These are phyloP conservation scores for Spiraea crenata DNA, from an alignment of 331 rosid species.

Conservation along the genomic window DNA sequence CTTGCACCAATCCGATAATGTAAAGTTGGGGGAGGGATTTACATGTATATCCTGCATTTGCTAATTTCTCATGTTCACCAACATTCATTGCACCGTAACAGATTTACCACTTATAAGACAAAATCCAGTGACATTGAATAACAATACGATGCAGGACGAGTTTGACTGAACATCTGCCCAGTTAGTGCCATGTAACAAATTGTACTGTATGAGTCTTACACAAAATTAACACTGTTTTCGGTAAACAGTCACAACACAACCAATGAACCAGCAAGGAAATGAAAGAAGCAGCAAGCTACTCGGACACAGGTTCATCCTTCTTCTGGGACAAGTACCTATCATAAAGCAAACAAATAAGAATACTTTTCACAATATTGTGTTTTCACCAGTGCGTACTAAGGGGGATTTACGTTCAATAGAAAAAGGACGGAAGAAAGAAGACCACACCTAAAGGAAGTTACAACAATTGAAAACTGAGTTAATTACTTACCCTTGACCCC, in stretches of 20 bases:
- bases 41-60: neutral
- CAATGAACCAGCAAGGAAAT: neutral
- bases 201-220: neutral
- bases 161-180: conserved; percentile 11
- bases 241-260: conserved; percentile 8
- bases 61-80: neutral
- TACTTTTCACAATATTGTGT: neutral
- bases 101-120: neutral
- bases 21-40: neutral
- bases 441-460: neutral
- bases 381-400: neutral
- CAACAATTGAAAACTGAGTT: neutral
- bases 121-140: neutral
- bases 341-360: conserved; percentile 1
- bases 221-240: neutral
- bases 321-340: conserved; percentile 61
- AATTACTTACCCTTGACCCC: conserved; percentile 62
- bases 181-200: neutral
- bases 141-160: neutral
- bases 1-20: neutral
- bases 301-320: conserved; percentile 56
- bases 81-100: neutral
- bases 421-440: neutral
- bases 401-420: neutral
- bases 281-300: conserved; percentile 35